These are phyloP conservation scores for Madurella mycetomatis DNA, from an alignment of 2,329 filamentous ascomycete species.

Conservation along the genomic window DNA sequence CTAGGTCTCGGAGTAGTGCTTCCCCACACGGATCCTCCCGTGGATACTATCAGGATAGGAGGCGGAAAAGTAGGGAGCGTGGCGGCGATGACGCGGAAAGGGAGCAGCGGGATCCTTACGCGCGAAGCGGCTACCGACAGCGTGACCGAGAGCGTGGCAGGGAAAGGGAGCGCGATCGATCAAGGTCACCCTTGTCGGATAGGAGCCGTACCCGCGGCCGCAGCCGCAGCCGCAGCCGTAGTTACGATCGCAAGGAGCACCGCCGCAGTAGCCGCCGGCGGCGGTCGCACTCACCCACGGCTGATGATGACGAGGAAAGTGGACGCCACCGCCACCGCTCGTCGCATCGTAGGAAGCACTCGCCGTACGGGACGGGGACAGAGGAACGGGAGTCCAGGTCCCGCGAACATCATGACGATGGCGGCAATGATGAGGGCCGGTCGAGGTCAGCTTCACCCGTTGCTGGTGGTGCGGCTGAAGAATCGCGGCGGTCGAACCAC, in stretches of 20 bases:
- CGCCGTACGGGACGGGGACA: conserved; percentile 33
- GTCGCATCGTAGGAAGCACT: conserved; percentile 41
- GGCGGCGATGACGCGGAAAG: no score
- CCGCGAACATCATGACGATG: conserved; percentile 32
- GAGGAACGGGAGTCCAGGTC: conserved; percentile 44
- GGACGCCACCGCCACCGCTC: conserved; percentile 47
- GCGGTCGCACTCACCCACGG: conserved; percentile 47
- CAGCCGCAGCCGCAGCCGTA: conserved; percentile 27
- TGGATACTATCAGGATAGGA: conserved; percentile 26
- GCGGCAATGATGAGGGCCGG: conserved; percentile 44
- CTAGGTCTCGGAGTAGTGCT: conserved; percentile 46
- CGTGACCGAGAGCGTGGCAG: conserved; percentile 14
- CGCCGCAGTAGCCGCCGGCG: conserved; percentile 48
- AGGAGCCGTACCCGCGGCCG: conserved; percentile 27
- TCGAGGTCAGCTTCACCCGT: conserved; percentile 62
- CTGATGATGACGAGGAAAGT: conserved; percentile 43
- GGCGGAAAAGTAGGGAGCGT: conserved; percentile 15
- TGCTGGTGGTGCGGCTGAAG: conserved; percentile 35
- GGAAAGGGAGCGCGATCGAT: conserved; percentile 9
- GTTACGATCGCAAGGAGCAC: conserved; percentile 43
- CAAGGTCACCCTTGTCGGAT: not conserved
- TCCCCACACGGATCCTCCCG: conserved; percentile 17
- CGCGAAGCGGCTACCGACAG: conserved; percentile 7
- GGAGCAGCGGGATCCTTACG: not conserved
- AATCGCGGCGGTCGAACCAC: conserved; percentile 52